Conservation (phyloP, 2,329 filamentous ascomycete species). For the Atkinsonella texensis region DNA sequence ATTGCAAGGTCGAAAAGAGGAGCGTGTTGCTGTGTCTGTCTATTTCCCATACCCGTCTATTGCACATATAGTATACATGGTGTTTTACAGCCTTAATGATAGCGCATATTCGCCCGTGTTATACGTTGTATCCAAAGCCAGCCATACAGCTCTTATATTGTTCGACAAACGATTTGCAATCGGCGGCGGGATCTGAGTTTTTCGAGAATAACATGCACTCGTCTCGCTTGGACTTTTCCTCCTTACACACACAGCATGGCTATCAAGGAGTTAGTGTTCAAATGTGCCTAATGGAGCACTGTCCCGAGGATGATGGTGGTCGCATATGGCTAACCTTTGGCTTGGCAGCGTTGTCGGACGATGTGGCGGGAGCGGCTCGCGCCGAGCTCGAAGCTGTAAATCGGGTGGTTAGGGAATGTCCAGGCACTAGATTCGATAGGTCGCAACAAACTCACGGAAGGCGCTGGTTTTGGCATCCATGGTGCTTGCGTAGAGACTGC, state of each 20-base stretch:
- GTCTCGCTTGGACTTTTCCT: conserved; percentile 84
- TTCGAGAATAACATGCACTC: conserved; percentile 99
- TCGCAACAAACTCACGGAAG: conserved; percentile 13
- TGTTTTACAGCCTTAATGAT: not conserved
- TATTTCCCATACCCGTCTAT: conserved; percentile 10
- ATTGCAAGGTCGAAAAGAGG: not conserved
- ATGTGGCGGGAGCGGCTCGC: conserved; percentile 16
- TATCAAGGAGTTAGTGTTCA: conserved; percentile 23
- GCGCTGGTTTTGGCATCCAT: conserved; percentile 21
- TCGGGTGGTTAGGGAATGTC: not conserved
- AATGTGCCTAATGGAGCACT: conserved; percentile 2
- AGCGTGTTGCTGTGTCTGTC: conserved; percentile 1
- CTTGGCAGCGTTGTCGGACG: conserved; percentile 23
- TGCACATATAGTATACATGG: conserved; percentile 14
- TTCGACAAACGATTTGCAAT: conserved; percentile 72
- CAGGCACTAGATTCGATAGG: not conserved
- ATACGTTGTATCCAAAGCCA: conserved; percentile 76
- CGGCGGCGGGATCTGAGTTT: conserved; percentile 65
- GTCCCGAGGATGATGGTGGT: not conserved
- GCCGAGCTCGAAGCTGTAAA: conserved; percentile 5
- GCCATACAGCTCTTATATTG: conserved; percentile 89
- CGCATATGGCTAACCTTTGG: conserved; percentile 26
- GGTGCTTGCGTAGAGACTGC: conserved; percentile 8
- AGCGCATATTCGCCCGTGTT: conserved; percentile 8
- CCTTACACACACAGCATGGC: conserved; percentile 97